Conservation (phyloP, 2,329 filamentous ascomycete species). For the Monosporascus sp. region DNA sequence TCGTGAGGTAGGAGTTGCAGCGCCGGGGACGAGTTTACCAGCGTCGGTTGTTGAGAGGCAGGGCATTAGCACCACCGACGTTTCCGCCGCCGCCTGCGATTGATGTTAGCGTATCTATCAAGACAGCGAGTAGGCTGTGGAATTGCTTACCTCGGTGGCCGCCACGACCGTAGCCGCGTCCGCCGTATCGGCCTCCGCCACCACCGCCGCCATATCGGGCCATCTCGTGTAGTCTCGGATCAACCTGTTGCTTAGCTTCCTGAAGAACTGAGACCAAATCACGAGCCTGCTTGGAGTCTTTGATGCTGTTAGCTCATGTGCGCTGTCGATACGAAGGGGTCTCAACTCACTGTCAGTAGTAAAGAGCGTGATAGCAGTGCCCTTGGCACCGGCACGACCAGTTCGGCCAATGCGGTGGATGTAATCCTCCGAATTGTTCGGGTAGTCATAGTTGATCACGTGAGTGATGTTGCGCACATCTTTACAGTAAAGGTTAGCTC, state of each 20-base stretch:
- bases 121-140: background rate
- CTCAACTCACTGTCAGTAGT: slow-evolving; percentile 90
- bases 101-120: slow-evolving; percentile 5
- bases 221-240: slow-evolving; percentile 95
- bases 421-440: slow-evolving; percentile 98
- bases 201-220: slow-evolving; percentile 84
- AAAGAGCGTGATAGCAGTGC: slow-evolving; percentile 97
- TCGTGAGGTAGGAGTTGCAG: slow-evolving; percentile 2
- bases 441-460: slow-evolving; percentile 99
- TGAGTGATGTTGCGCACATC: slow-evolving; percentile 99
- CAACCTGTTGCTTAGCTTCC: slow-evolving; percentile 97
- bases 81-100: slow-evolving; percentile 29
- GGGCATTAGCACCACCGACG: slow-evolving; percentile 39
- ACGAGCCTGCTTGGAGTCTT: slow-evolving; percentile 91
- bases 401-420: slow-evolving; percentile 97
- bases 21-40: slow-evolving; percentile 20
- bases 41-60: slow-evolving; percentile 29
- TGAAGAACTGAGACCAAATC: slow-evolving; percentile 89
- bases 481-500: slow-evolving; percentile 78
- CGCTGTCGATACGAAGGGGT: background rate
- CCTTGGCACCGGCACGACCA: slow-evolving; percentile 87
- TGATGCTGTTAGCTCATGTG: slow-evolving; percentile 29
- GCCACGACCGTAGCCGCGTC: slow-evolving; percentile 63
- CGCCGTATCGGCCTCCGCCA: slow-evolving; percentile 67
- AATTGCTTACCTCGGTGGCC: slow-evolving; percentile 37